Percentiles rank a stretch among this genome's conserved stretches.
Conservation (phyloP, 768 basidiomycete species). For the Rubroboletus satanas region DNA sequence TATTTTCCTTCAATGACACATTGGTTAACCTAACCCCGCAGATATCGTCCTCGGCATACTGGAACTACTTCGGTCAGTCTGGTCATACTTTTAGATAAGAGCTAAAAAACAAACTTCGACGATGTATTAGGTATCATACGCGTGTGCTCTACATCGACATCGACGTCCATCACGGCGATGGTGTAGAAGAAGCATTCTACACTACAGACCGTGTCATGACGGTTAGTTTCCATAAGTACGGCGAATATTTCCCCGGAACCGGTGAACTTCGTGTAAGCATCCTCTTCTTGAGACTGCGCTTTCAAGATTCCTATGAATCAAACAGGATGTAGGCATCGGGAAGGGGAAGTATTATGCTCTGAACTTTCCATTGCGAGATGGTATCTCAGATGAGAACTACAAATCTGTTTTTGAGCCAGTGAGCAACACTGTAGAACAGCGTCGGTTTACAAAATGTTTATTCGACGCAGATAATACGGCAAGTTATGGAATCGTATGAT, state of each 20-base stretch:
- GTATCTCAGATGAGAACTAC: conserved; percentile 93
- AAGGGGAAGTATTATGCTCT: conserved; percentile 93
- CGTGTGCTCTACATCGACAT: conserved; percentile 98
- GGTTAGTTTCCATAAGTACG: conserved; percentile 96
- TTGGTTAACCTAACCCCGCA: conserved; percentile 30
- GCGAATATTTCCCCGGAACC: conserved; percentile 98
- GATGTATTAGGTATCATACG: conserved; percentile 68
- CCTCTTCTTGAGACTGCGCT: neutral
- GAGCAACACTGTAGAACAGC: conserved; percentile 26
- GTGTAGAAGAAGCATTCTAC: conserved; percentile 99
- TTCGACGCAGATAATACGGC: conserved; percentile 71
- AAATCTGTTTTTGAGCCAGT: conserved; percentile 95
- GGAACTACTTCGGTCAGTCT: conserved; percentile 75
- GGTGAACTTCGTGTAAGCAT: conserved; percentile 83
- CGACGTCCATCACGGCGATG: conserved; percentile 98
- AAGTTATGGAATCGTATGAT: conserved; percentile 92
- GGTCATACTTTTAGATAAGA: neutral
- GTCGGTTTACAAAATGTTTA: neutral
- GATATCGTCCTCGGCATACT: conserved; percentile 97
- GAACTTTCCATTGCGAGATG: conserved; percentile 93
- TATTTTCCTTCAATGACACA: neutral
- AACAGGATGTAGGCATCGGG: conserved; percentile 84
- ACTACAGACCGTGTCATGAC: conserved; percentile 99
- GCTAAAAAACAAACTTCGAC: neutral
- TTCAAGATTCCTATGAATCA: conserved; percentile 9